Percentiles rank a stretch among this genome's conserved stretches.
phyloP scores from a whole-genome alignment of 2,329 filamentous ascomycete genomes.

The Pseudopyrenochaeta lycopersici region DNA sequence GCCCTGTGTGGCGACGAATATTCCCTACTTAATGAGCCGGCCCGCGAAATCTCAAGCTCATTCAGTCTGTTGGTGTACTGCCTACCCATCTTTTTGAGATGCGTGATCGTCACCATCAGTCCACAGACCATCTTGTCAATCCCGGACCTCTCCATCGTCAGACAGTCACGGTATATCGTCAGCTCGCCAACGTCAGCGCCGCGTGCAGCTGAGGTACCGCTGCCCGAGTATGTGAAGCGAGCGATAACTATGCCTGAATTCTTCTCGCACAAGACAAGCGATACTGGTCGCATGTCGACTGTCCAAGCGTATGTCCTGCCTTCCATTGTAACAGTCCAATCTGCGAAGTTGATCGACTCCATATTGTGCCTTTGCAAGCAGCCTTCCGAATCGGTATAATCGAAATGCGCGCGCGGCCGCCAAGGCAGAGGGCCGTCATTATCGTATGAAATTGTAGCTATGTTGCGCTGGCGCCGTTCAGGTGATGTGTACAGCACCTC shows the following conservation, averaged over 20 bases:
- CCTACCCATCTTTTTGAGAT: slow-evolving; percentile 41
- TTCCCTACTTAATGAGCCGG: slow-evolving; percentile 18
- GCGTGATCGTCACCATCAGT: slow-evolving; percentile 34
- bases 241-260: slow-evolving; percentile 31
- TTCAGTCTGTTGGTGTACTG: slow-evolving; percentile 26
- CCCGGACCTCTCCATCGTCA: slow-evolving; percentile 32
- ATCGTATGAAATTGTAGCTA: slow-evolving; percentile 39
- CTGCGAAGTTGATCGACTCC: slow-evolving; percentile 43
- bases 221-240: slow-evolving; percentile 40
- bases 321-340: slow-evolving; percentile 32
- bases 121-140: slow-evolving; percentile 39
- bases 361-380: slow-evolving; percentile 25
- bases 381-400: slow-evolving; percentile 18
- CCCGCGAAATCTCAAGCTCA: slow-evolving; percentile 11
- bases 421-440: slow-evolving; percentile 42
- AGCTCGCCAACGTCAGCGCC: slow-evolving; percentile 42
- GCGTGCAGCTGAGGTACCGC: slow-evolving; percentile 33
- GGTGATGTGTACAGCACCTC: slow-evolving; percentile 32
- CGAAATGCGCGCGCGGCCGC: slow-evolving; percentile 42
- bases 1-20: slow-evolving; percentile 13
- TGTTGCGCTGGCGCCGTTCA: slow-evolving; percentile 26
- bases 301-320: slow-evolving; percentile 34
- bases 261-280: slow-evolving; percentile 31
- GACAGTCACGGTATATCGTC: slow-evolving; percentile 32
- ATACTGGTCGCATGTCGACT: slow-evolving; percentile 31